Percentiles rank a stretch among this genome's conserved stretches.
Evolutionary conservation across 2,329 filamentous ascomycete genomes (phyloP).

Genomic region (Aschersonia sp.): DNA sequence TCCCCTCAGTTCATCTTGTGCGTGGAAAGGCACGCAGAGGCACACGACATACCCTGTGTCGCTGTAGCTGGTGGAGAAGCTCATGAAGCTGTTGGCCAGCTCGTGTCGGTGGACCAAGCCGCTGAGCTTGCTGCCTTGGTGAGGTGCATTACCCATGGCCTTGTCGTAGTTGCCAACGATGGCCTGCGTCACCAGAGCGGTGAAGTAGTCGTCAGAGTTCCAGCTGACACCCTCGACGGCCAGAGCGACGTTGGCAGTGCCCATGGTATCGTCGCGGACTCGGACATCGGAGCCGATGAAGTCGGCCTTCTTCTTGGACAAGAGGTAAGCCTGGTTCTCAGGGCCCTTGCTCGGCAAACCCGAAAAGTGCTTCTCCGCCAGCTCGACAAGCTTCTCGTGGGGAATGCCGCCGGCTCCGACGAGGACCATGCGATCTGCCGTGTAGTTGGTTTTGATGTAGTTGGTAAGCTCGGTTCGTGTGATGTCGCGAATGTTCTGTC

Average conservation of each 20-base stretch:
- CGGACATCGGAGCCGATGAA: slow-evolving; percentile 95
- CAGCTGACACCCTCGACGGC: slow-evolving; percentile 99
- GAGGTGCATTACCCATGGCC: slow-evolving; percentile 91
- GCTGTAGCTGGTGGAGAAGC: slow-evolving; percentile 98
- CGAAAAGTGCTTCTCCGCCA: slow-evolving; percentile 93
- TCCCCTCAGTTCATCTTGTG: neutral
- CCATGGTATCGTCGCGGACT: slow-evolving; percentile 90
- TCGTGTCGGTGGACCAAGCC: slow-evolving; percentile 86
- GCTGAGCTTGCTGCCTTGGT: slow-evolving; percentile 97
- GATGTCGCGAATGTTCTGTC: slow-evolving; percentile 97
- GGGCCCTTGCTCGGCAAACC: slow-evolving; percentile 62
- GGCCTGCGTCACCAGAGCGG: slow-evolving; percentile 89
- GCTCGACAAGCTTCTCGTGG: slow-evolving; percentile 84
- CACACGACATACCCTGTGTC: slow-evolving; percentile 70
- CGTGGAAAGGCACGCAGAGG: neutral
- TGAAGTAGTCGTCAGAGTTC: slow-evolving; percentile 99
- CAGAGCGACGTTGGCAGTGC: slow-evolving; percentile 93
- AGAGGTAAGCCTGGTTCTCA: slow-evolving; percentile 57
- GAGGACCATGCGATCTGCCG: slow-evolving; percentile 97
- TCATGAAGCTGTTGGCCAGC: slow-evolving; percentile 99
- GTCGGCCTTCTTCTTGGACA: slow-evolving; percentile 77
- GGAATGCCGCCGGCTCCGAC: slow-evolving; percentile 89
- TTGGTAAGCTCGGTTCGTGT: slow-evolving; percentile 76
- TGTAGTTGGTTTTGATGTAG: slow-evolving; percentile 99
- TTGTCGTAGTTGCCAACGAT: slow-evolving; percentile 99